These are phyloP conservation scores for Kazachstania taianensis DNA, from an alignment of 805 yeast species.

Conservation along the genomic window DNA sequence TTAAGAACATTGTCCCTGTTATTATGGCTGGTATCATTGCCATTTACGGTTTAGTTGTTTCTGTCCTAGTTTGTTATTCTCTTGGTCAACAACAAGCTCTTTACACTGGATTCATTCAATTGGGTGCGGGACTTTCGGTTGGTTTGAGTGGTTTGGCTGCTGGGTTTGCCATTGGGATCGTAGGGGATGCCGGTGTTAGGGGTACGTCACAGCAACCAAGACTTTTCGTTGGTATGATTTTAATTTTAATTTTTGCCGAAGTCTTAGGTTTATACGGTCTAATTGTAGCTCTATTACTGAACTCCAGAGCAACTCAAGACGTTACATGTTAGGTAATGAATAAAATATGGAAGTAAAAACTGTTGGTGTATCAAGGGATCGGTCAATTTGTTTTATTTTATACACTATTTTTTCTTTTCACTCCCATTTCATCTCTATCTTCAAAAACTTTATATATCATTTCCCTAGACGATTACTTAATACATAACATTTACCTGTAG, in stretches of 20 bases:
- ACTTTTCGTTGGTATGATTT: constrained; percentile 95
- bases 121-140: constrained; percentile 96
- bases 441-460: too few relatives aligned
- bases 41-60: constrained; percentile 93
- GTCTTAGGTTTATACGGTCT: constrained; percentile 97
- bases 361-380: too few relatives aligned
- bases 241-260: constrained; percentile 97
- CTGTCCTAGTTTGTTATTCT: constrained; percentile 86
- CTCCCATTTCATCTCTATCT: too few relatives aligned
- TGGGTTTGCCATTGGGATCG: constrained; percentile 98
- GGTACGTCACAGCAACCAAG: constrained; percentile 98
- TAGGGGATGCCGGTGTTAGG: constrained; percentile 99
- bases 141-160: constrained; percentile 97
- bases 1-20: constrained; percentile 91
- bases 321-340: constrained; percentile 62
- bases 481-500: too few relatives aligned
- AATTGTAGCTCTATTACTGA: constrained; percentile 93
- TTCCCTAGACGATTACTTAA: too few relatives aligned
- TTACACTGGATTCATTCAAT: constrained; percentile 94
- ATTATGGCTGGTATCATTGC: constrained; percentile 99
- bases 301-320: constrained; percentile 95
- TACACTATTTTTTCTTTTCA: too few relatives aligned
- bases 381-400: too few relatives aligned
- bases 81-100: constrained; percentile 85
- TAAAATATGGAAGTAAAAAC: too few relatives aligned